Percentiles rank a stretch among this genome's conserved stretches.
Conservation (phyloP, 768 basidiomycete species). For the Tremella yokohamensis region DNA sequence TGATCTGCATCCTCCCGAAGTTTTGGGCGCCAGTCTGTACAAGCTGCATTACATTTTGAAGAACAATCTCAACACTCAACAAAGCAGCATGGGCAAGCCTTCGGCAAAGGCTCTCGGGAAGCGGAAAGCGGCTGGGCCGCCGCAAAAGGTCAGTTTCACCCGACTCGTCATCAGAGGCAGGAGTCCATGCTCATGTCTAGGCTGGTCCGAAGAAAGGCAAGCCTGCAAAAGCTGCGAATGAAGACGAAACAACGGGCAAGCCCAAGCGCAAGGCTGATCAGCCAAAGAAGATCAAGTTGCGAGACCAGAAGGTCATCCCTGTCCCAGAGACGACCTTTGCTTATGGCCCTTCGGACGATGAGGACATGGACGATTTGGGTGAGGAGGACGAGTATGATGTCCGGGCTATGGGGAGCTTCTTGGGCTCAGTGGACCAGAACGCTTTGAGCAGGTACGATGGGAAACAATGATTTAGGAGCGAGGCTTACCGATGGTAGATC, state of each 20-base stretch:
- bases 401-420: slow-evolving; percentile 65
- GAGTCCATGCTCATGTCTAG: too few relatives aligned
- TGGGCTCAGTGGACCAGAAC: slow-evolving; percentile 67
- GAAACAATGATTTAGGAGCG: too few relatives aligned
- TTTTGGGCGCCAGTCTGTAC: too few relatives aligned
- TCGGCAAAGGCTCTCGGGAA: slow-evolving; percentile 30
- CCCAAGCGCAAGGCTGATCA: slow-evolving; percentile 37
- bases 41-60: too few relatives aligned
- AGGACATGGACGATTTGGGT: slow-evolving; percentile 63
- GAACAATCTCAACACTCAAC: neutral
- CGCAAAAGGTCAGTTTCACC: neutral
- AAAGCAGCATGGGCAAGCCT: slow-evolving; percentile 26
- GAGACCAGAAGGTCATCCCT: slow-evolving; percentile 48
- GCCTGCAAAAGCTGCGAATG: too few relatives aligned
- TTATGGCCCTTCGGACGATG: slow-evolving; percentile 59
- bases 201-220: too few relatives aligned
- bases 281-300: slow-evolving; percentile 47
- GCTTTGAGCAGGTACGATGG: slow-evolving; percentile 68
- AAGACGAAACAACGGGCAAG: too few relatives aligned
- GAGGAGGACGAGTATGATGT: slow-evolving; percentile 62
- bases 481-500: slow-evolving; percentile 65
- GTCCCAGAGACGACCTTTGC: slow-evolving; percentile 42
- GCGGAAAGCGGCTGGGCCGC: slow-evolving; percentile 28
- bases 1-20: too few relatives aligned
- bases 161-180: too few relatives aligned